phyloP scores from a whole-genome alignment of 2,329 filamentous ascomycete species.

The Microascus cirrosus region DNA sequence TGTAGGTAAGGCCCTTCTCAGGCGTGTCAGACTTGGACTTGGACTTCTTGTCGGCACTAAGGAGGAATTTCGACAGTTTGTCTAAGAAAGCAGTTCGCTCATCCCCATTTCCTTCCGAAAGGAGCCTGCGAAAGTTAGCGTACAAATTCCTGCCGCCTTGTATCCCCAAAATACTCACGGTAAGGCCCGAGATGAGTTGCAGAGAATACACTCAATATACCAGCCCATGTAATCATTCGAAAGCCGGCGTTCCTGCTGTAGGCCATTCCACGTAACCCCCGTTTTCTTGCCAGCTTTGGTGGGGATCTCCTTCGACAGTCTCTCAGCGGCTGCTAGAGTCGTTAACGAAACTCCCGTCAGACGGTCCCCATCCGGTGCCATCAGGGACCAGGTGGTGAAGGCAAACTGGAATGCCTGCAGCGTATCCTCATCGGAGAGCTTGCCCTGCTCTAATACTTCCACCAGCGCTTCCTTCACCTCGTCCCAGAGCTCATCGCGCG shows the following conservation, averaged over 20 bases:
- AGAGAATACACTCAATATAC: slow-evolving; percentile 1
- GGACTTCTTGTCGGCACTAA: neutral
- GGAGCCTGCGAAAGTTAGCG: slow-evolving; percentile 2
- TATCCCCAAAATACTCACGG: neutral
- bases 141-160: too few relatives aligned
- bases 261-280: neutral
- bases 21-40: neutral
- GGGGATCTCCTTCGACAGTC: slow-evolving; percentile 18
- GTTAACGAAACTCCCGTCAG: slow-evolving; percentile 17
- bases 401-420: slow-evolving; percentile 29
- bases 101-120: slow-evolving; percentile 6
- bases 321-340: slow-evolving; percentile 19
- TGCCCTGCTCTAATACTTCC: slow-evolving; percentile 19
- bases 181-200: neutral
- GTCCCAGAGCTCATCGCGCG: slow-evolving; percentile 20
- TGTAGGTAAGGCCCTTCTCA: neutral
- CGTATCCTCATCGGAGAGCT: slow-evolving; percentile 20
- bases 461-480: slow-evolving; percentile 18
- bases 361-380: slow-evolving; percentile 22
- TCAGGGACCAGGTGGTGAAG: slow-evolving; percentile 23
- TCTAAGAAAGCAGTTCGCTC: neutral
- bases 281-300: slow-evolving; percentile 10
- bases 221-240: neutral
- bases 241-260: neutral
- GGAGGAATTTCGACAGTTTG: neutral